Percentiles rank a stretch among this genome's conserved stretches.
Conservation (phyloP, 805 yeast species). For the Metschnikowia santaceciliae region DNA sequence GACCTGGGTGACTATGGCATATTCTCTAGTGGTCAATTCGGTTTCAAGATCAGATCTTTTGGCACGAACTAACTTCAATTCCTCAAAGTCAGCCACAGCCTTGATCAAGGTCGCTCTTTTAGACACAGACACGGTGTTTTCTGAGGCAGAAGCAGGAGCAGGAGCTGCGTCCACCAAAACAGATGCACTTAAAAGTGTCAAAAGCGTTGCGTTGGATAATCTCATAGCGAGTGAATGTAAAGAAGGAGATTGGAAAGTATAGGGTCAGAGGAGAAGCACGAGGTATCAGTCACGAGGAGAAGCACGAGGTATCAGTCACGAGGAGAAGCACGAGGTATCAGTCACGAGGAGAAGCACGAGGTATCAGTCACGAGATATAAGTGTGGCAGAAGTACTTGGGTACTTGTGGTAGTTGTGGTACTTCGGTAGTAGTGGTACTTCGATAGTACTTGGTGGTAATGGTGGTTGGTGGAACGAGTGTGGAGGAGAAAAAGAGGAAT, state of each 20-base stretch:
- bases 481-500: too few relatives aligned
- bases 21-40: constrained; percentile 34
- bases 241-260: neutral
- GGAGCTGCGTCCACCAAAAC: constrained; percentile 35
- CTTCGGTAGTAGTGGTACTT: neutral
- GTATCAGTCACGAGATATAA: too few relatives aligned
- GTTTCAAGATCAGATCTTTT: constrained; percentile 29
- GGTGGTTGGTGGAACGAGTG: neutral
- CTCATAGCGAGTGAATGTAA: constrained; percentile 21
- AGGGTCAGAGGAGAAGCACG: too few relatives aligned
- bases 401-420: too few relatives aligned
- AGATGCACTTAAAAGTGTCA: constrained; percentile 25
- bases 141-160: constrained; percentile 13
- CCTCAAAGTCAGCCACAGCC: constrained; percentile 24
- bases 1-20: constrained; percentile 37
- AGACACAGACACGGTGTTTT: constrained; percentile 5
- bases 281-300: neutral
- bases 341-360: too few relatives aligned
- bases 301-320: too few relatives aligned
- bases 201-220: constrained; percentile 27
- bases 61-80: constrained; percentile 17
- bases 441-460: neutral
- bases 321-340: too few relatives aligned
- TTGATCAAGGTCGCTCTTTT: constrained; percentile 19
- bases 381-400: too few relatives aligned